phyloP scores from a whole-genome alignment of 1,284 basidiomycete species.

The Mycena sp. region DNA sequence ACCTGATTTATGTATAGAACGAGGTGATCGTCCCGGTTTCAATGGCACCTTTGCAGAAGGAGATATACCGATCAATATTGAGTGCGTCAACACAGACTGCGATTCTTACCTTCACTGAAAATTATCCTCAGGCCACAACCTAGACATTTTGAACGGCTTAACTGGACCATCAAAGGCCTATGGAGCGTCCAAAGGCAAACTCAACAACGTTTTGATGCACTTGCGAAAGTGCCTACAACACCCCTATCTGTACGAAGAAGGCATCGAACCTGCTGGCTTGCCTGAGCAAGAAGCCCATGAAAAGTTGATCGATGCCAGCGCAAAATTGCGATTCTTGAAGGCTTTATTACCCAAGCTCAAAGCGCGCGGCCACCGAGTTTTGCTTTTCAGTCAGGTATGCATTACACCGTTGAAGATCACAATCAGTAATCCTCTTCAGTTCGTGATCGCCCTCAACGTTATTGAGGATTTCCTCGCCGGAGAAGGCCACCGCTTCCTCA shows the following conservation, averaged over 20 bases:
- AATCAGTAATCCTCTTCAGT: constrained; percentile 60
- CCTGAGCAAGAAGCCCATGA: constrained; percentile 75
- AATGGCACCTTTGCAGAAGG: constrained; percentile 89
- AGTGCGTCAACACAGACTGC: constrained; percentile 56
- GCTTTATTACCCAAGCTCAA: constrained; percentile 89
- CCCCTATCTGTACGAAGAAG: constrained; percentile 87
- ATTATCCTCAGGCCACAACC: constrained; percentile 67
- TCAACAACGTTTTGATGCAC: constrained; percentile 90
- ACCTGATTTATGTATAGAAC: constrained; percentile 59
- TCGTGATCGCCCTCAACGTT: constrained; percentile 90
- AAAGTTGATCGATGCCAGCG: constrained; percentile 86
- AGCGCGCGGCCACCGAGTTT: constrained; percentile 90
- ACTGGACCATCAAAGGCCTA: constrained; percentile 53
- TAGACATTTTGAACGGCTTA: constrained; percentile 72
- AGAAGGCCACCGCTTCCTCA: constrained; percentile 90
- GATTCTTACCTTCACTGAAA: background rate
- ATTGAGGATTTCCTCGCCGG: constrained; percentile 94
- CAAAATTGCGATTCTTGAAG: constrained; percentile 89
- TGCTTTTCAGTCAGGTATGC: constrained; percentile 95
- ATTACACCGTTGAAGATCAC: constrained; percentile 7
- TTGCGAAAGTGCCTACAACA: constrained; percentile 89
- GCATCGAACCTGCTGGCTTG: constrained; percentile 83
- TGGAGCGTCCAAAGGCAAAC: constrained; percentile 55
- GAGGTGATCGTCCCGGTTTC: constrained; percentile 94
- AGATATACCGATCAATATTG: constrained; percentile 88